Evolutionary conservation across 192 early-diverging fungal genomes (phyloP).

Genomic region (Ambispora gerdemannii): DNA sequence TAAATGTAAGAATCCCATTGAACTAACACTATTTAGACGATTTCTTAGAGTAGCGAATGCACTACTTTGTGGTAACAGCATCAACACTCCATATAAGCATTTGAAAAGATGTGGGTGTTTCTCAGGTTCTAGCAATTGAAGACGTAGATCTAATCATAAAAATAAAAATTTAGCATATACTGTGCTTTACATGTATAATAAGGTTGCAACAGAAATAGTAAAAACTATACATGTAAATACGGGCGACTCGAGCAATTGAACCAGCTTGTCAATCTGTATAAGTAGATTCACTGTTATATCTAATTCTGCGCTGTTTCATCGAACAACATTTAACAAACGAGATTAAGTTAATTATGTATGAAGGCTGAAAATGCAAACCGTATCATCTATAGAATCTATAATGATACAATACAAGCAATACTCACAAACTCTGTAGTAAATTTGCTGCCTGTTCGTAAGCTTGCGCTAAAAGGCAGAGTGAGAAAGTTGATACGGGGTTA

Average conservation of each 20-base stretch:
- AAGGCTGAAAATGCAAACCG: too few species aligned
- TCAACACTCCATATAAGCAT: constrained; percentile 91
- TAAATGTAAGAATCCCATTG: constrained; percentile 60
- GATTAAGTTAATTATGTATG: too few species aligned
- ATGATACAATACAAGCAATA: background rate
- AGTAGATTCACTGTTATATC: constrained; percentile 93
- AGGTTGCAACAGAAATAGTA: background rate
- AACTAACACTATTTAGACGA: constrained; percentile 83
- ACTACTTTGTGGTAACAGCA: constrained; percentile 94
- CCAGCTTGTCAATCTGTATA: constrained; percentile 97
- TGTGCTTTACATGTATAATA: background rate
- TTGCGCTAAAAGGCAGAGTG: constrained; percentile 93
- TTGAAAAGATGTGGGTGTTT: constrained; percentile 87
- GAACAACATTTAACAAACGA: background rate
- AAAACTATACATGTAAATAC: constrained; percentile 81
- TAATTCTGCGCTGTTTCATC: constrained; percentile 65
- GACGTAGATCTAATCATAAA: constrained; percentile 59
- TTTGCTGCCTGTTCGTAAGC: constrained; percentile 88
- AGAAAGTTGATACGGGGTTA: constrained; percentile 91
- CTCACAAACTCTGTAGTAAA: constrained; percentile 77
- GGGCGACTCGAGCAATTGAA: constrained; percentile 95
- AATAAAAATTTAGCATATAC: background rate
- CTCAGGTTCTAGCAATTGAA: constrained; percentile 92
- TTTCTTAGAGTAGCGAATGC: constrained; percentile 95
- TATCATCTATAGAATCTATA: background rate